phyloP scores from a whole-genome alignment of 176 grass and related monocot species.

The Oryza glaberrima region DNA sequence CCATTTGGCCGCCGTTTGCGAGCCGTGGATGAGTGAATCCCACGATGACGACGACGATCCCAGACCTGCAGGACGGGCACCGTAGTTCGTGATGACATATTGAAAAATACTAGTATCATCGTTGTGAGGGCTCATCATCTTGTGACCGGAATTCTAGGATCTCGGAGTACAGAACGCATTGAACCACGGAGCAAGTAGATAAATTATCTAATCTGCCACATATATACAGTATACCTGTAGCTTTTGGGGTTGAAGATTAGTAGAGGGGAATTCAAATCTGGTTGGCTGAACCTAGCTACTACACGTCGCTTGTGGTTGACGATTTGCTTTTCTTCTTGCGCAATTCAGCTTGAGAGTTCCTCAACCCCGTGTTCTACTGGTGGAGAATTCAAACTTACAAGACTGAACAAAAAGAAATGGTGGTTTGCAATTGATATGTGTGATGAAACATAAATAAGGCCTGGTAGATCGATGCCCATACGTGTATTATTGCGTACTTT shows the following conservation, averaged over 20 bases:
- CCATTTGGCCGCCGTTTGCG: not conserved
- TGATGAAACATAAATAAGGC: not conserved
- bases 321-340: constrained; percentile 9
- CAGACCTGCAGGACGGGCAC: not conserved
- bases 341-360: not conserved
- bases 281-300: too few relatives aligned
- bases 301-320: constrained; percentile 7
- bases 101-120: not conserved
- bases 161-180: not conserved
- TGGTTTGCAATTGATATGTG: not conserved
- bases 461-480: not conserved
- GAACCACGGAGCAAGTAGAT: not conserved
- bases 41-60: constrained; percentile 9
- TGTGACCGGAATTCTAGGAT: constrained; percentile 42
- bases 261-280: not conserved
- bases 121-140: not conserved
- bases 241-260: not conserved
- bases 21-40: constrained; percentile 1
- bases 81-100: not conserved
- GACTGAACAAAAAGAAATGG: not conserved
- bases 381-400: not conserved
- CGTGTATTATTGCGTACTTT: not conserved
- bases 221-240: not conserved
- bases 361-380: not conserved
- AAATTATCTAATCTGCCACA: not conserved